phyloP scores from a whole-genome alignment of 2,329 filamentous ascomycete genomes.

The Didymellaceae sp. region DNA sequence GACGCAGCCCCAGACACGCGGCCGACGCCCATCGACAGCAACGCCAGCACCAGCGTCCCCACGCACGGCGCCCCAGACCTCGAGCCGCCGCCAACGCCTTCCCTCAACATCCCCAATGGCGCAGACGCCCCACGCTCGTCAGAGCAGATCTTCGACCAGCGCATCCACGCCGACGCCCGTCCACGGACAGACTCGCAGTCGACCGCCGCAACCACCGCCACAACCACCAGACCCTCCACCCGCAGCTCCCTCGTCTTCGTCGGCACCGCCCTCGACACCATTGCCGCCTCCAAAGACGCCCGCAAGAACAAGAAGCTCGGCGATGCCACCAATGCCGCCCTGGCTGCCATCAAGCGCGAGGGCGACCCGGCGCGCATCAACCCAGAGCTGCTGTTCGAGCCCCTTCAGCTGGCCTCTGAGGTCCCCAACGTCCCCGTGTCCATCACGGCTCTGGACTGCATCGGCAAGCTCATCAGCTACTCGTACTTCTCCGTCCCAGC shows the following conservation, averaged over 20 bases:
- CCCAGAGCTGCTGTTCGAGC: constrained; percentile 89
- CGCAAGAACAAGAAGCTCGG: constrained; percentile 83
- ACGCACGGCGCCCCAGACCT: background rate
- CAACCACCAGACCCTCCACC: constrained; percentile 61
- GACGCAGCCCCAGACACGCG: background rate
- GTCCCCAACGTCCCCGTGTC: constrained; percentile 84
- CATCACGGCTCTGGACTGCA: constrained; percentile 92
- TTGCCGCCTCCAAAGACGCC: constrained; percentile 89
- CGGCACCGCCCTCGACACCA: constrained; percentile 88
- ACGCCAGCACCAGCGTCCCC: constrained; percentile 20
- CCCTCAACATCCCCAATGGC: constrained; percentile 31
- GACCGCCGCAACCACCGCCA: constrained; percentile 56
- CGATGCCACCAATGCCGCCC: constrained; percentile 80
- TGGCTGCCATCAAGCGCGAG: constrained; percentile 81
- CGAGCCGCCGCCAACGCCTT: constrained; percentile 26
- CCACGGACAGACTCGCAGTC: constrained; percentile 67
- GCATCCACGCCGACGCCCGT: constrained; percentile 42
- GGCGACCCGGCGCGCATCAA: constrained; percentile 82
- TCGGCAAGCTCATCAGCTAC: constrained; percentile 98
- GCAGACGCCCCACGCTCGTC: constrained; percentile 41
- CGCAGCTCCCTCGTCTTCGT: constrained; percentile 97
- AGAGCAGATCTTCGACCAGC: constrained; percentile 46
- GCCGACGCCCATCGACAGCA: too few relatives aligned
- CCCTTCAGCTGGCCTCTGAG: constrained; percentile 87
- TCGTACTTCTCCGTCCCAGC: constrained; percentile 88